phyloP scores from a whole-genome alignment of 176 grass and related monocot genomes.

The Oryza meridionalis region DNA sequence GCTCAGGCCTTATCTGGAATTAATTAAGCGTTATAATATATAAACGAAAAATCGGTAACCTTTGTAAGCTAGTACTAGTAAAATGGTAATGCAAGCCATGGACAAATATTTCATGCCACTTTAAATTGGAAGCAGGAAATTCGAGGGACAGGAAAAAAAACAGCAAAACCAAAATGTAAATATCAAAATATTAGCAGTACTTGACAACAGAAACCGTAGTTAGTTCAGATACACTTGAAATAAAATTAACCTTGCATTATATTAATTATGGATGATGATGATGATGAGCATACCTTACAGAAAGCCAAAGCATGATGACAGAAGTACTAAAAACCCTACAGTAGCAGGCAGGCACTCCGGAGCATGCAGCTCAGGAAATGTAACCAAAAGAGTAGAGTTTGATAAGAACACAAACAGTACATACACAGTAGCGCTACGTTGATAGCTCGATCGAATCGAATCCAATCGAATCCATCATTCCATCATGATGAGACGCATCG shows the following conservation, averaged over 20 bases:
- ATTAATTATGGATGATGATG: constrained; percentile 27
- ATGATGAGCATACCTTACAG: constrained; percentile 43
- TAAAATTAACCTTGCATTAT: constrained; percentile 29
- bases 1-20: background rate
- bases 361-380: constrained; percentile 20
- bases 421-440: background rate
- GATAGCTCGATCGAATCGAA: constrained; percentile 19
- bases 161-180: background rate
- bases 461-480: background rate
- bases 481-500: background rate
- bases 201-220: background rate
- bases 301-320: constrained; percentile 39
- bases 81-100: background rate
- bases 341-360: constrained; percentile 33
- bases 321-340: constrained; percentile 53
- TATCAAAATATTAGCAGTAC: background rate
- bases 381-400: constrained; percentile 41
- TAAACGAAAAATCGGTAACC: background rate
- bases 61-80: background rate
- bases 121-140: too few species aligned
- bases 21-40: background rate
- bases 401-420: constrained; percentile 36
- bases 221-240: background rate
- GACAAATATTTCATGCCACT: background rate
- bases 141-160: background rate